These are phyloP conservation scores for Phaffia rhodozyma DNA, from an alignment of 1,284 basidiomycete species.

Conservation along the genomic window DNA sequence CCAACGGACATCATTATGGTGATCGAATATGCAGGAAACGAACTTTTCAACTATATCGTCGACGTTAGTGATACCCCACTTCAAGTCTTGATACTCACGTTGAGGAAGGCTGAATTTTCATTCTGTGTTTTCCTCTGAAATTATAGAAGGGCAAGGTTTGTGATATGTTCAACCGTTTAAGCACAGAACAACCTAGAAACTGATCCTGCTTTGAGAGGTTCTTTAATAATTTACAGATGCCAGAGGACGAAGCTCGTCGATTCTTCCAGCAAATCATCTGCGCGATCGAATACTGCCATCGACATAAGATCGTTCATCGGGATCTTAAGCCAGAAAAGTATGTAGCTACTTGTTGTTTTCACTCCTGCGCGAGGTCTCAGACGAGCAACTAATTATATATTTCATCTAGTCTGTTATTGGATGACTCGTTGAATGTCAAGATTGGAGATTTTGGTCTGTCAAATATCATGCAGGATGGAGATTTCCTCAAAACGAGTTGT, in stretches of 20 bases:
- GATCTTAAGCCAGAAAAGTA: constrained; percentile 90
- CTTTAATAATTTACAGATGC: constrained; percentile 45
- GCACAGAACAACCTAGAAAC: too few species aligned
- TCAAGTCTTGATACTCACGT: too few species aligned
- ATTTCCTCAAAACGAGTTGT: constrained; percentile 87
- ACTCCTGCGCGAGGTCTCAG: not conserved
- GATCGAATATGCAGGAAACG: constrained; percentile 81
- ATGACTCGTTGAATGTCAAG: constrained; percentile 54
- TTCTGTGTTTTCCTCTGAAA: not conserved
- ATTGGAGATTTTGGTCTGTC: constrained; percentile 92
- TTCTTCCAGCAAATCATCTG: constrained; percentile 97
- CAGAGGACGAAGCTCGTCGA: constrained; percentile 65
- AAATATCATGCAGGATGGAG: constrained; percentile 87
- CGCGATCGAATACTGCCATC: constrained; percentile 88
- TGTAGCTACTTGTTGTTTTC: constrained; percentile 42
- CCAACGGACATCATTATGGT: constrained; percentile 92
- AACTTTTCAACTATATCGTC: constrained; percentile 93
- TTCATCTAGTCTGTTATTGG: constrained; percentile 37
- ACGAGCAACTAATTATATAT: not conserved
- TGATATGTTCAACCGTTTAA: not conserved
- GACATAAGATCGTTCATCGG: constrained; percentile 87
- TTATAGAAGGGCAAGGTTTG: constrained; percentile 20
- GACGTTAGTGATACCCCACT: constrained; percentile 27
- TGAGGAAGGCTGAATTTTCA: not conserved
- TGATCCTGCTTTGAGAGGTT: not conserved